Percentiles rank a stretch among this genome's conserved stretches.
These are phyloP conservation scores for Cyathus striatus DNA, from an alignment of 768 basidiomycete species.

Conservation along the genomic window DNA sequence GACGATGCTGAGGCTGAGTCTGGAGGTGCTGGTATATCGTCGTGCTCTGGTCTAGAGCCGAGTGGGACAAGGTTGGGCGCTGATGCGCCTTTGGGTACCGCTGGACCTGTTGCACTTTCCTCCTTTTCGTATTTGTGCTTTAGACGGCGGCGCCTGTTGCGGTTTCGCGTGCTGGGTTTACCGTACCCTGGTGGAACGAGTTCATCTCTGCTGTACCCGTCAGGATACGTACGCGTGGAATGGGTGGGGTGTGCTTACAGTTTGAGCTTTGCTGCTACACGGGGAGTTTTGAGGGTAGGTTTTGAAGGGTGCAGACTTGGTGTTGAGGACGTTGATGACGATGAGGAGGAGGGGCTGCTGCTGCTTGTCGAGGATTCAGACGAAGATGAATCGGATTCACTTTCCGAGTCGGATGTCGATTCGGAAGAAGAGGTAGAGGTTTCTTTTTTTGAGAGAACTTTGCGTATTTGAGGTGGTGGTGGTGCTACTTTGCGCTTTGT, in stretches of 20 bases:
- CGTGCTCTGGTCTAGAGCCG: conserved; percentile 14
- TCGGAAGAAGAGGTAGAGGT: neutral
- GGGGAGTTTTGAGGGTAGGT: conserved; percentile 5
- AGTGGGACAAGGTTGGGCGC: conserved; percentile 42
- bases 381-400: conserved; percentile 23
- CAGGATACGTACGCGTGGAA: too few species aligned
- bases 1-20: neutral
- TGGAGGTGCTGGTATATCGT: neutral
- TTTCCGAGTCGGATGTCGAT: conserved; percentile 13
- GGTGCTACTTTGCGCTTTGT: too few species aligned
- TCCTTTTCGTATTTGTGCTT: conserved; percentile 25
- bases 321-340: conserved; percentile 14
- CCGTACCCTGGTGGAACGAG: conserved; percentile 59
- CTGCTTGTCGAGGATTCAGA: conserved; percentile 19
- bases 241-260: neutral
- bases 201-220: too few species aligned
- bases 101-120: conserved; percentile 12
- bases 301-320: conserved; percentile 8
- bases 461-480: too few species aligned
- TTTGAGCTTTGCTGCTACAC: neutral
- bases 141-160: conserved; percentile 53
- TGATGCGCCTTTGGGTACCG: conserved; percentile 24
- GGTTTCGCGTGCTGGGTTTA: conserved; percentile 48
- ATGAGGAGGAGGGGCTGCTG: conserved; percentile 13
- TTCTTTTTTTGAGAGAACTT: too few species aligned